phyloP scores from a whole-genome alignment of 2,329 filamentous ascomycete species.

The Torrubiella hemipterigena region DNA sequence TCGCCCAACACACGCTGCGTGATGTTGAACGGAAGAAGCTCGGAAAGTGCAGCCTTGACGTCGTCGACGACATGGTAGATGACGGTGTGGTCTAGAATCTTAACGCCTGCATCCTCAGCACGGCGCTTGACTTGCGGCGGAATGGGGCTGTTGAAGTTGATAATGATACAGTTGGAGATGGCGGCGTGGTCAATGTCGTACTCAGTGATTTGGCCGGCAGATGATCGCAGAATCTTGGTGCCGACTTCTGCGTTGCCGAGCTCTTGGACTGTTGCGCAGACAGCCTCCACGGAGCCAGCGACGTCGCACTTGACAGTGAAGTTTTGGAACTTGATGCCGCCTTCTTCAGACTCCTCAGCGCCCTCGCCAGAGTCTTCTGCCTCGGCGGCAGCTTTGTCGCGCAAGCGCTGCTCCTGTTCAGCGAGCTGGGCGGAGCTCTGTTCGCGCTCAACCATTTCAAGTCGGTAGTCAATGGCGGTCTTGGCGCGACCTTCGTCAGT shows the following conservation, averaged over 20 bases:
- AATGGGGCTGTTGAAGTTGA: conserved; percentile 74
- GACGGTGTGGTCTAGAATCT: conserved; percentile 73
- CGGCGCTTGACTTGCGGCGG: conserved; percentile 55
- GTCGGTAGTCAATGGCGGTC: conserved; percentile 63
- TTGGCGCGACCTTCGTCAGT: conserved; percentile 67
- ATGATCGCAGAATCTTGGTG: conserved; percentile 63
- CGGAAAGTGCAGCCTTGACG: conserved; percentile 54
- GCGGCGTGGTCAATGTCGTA: conserved; percentile 84
- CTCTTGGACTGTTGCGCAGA: conserved; percentile 62
- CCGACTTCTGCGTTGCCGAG: conserved; percentile 78
- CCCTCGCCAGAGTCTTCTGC: conserved; percentile 24
- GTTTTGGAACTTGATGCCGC: conserved; percentile 46
- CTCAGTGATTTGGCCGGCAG: conserved; percentile 68
- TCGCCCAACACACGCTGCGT: conserved; percentile 69
- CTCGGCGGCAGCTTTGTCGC: conserved; percentile 35
- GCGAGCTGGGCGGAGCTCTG: conserved; percentile 74
- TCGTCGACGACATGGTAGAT: conserved; percentile 74
- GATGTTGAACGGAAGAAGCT: conserved; percentile 55
- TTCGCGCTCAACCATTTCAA: conserved; percentile 57
- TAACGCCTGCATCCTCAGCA: conserved; percentile 61
- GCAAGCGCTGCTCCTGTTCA: conserved; percentile 51
- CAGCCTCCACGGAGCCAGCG: conserved; percentile 84
- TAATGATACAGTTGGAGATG: conserved; percentile 59
- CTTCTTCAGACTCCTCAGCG: conserved; percentile 23
- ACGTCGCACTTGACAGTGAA: conserved; percentile 92